phyloP scores from a whole-genome alignment of 805 yeast species.

The Yamadazyma scolyti region DNA sequence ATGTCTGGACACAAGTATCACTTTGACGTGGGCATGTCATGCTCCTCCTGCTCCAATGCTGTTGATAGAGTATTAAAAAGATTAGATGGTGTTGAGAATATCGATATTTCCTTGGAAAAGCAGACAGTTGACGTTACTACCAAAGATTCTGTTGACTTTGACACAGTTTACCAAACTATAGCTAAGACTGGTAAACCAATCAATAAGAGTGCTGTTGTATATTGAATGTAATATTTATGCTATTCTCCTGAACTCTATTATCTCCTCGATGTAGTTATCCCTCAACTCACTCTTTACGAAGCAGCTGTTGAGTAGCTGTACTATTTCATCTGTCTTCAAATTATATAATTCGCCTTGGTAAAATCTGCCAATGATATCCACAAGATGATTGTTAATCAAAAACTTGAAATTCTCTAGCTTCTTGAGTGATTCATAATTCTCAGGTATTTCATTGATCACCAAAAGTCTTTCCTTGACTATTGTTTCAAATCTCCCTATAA shows the following conservation, averaged over 20 bases:
- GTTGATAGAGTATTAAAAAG: slow-evolving; percentile 70
- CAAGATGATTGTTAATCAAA: slow-evolving; percentile 36
- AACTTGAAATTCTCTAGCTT: slow-evolving; percentile 28
- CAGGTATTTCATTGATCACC: slow-evolving; percentile 13
- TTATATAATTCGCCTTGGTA: slow-evolving; percentile 52
- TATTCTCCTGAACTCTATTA: slow-evolving; percentile 38
- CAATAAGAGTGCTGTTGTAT: slow-evolving; percentile 19
- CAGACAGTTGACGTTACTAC: slow-evolving; percentile 82
- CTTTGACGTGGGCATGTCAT: slow-evolving; percentile 80
- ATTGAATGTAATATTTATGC: slow-evolving; percentile 2
- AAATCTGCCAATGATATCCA: slow-evolving; percentile 45
- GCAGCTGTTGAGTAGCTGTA: slow-evolving; percentile 36
- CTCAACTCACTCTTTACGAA: slow-evolving; percentile 47
- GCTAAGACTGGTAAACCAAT: slow-evolving; percentile 90
- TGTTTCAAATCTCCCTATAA: slow-evolving; percentile 21
- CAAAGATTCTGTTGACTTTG: slow-evolving; percentile 51
- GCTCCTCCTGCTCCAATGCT: slow-evolving; percentile 87
- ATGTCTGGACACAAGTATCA: slow-evolving; percentile 63
- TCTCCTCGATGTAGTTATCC: slow-evolving; percentile 42
- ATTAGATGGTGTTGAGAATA: slow-evolving; percentile 68
- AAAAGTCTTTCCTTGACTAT: slow-evolving; percentile 18
- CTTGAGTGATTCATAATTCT: slow-evolving; percentile 19
- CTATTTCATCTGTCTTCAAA: slow-evolving; percentile 44
- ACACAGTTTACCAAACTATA: slow-evolving; percentile 75
- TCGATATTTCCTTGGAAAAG: slow-evolving; percentile 71